Base-by-base conservation (phyloP, 768 basidiomycete genomes). In the Tulasnella calospora region DNA sequence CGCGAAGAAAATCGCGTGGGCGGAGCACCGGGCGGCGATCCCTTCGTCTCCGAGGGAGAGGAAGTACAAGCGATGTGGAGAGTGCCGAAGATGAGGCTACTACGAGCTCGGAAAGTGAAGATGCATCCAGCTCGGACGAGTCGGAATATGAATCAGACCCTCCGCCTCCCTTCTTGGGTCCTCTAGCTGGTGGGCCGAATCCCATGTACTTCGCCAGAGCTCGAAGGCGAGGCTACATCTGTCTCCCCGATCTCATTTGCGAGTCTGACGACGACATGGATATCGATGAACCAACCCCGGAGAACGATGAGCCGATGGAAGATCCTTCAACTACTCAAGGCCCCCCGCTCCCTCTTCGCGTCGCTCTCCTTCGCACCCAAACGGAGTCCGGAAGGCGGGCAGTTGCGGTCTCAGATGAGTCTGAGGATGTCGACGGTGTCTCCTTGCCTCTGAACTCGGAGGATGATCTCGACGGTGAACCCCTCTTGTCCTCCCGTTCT, bases 141-240 rank as follows among this genome's bases (percentile, higher is more conserved):
- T 41, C 73, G n/a, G 73, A 74, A 35, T 67, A 67, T n/a, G 73
- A 74, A 44, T 74, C 73, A 21, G 73, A 74, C 33, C 73, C 71
- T 41, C 36, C 73, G 27, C 73, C 15, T 23, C 73, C 38, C 9
- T 74, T 44, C 13, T 55, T 47, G 19, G 73, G 46, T 78, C 41
- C 77, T 40, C 77, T 27, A 9, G 27, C 47, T 72, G 67, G 77
- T 3, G 19, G 21, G 5, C 77, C 77, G n/a, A 44, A 44, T 19
- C 77, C 77, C n/a, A 27, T 33, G 38, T 78, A 51, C 41, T 78
- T 46, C 55, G 77, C 77, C 35, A n/a, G 69, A 30, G 77, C 77
- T 12, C 70, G 77, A 35, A 36, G 77, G 9, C 67, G 77, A 33
- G 77, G 77, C 19, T 71, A 73, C 15, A 72, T 78, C 35, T 33